Base-by-base conservation (phyloP, 305 asterid species). In the Stenogyne calaminthoides region DNA sequence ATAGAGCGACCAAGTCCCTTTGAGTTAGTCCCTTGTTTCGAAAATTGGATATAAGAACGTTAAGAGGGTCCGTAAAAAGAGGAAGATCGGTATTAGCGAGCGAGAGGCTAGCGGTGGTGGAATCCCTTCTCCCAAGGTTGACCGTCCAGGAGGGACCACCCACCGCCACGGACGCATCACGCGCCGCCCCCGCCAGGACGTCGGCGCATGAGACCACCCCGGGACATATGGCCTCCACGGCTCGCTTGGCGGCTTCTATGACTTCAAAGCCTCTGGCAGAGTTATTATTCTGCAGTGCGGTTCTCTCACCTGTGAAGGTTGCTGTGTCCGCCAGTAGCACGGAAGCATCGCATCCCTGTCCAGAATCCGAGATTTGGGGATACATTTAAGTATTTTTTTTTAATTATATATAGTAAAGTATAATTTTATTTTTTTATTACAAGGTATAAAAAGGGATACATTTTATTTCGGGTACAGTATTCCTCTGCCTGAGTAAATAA, bases 101-200 rank as follows among this genome's bases (percentile, higher is more conserved):
- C 0, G 75, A 7, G 0, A 64, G 49, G 71, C 71, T 71, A n/a
- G 86, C 82, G n/a, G 74, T 19, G 69, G 63, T 9, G 69, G 78
- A 49, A 46, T 74, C 78, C 62, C 73, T 29, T 69, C 78, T 44
- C 29, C 73, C 73, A 2, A 74, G 68, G 19, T 0, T 74, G 55
- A 74, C 78, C 18, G 78, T 69, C 87, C 89, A 82, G 27, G 87
- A 78, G 0, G 86, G 87, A 1, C 87, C 89, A 1, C 84, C 87
- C 10, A 85, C 84, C 7, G 78, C 78, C 7, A 0, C 63, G 0
- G 72, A 27, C 0, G 75, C 80, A 16, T 76, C 80, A 7, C 71
- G 80, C 18, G 80, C 80, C 19, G 80, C 80, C 51, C 68, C 70
- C 0, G 80, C 60, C 1, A 76, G 67, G 6, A 76, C 54, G 56